These are phyloP conservation scores for Monosporascus sp. DNA, from an alignment of 2,329 filamentous ascomycete species.

Conservation along the genomic window DNA sequence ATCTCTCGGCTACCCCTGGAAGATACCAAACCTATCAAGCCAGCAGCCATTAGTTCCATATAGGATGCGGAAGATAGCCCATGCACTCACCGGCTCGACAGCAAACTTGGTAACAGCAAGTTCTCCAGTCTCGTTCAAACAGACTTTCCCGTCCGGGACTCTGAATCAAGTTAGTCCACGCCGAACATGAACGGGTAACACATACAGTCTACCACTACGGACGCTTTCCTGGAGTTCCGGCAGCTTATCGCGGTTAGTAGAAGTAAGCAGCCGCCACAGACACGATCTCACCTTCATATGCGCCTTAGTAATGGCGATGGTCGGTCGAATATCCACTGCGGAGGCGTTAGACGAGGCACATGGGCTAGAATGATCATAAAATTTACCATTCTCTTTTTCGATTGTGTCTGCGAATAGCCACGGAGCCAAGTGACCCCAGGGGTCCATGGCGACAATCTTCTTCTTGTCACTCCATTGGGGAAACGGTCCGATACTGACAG, in stretches of 20 bases:
- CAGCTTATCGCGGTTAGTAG: slow-evolving; percentile 40
- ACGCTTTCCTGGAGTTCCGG: slow-evolving; percentile 91
- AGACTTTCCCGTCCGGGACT: slow-evolving; percentile 78
- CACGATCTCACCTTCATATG: slow-evolving; percentile 66
- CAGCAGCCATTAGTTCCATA: neutral
- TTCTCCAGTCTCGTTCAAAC: slow-evolving; percentile 79
- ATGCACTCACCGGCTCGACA: slow-evolving; percentile 74
- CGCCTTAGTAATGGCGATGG: slow-evolving; percentile 85
- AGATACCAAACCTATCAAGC: slow-evolving; percentile 64
- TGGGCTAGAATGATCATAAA: slow-evolving; percentile 6
- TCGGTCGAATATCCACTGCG: slow-evolving; percentile 75
- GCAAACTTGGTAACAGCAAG: slow-evolving; percentile 94
- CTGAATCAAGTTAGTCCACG: slow-evolving; percentile 27
- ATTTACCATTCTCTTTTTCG: slow-evolving; percentile 61
- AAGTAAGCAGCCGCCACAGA: neutral
- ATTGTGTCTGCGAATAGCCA: slow-evolving; percentile 79
- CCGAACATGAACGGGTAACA: slow-evolving; percentile 4
- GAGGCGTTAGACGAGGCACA: slow-evolving; percentile 6
- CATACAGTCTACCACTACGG: slow-evolving; percentile 65
- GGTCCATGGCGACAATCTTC: slow-evolving; percentile 98
- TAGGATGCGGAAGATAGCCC: neutral
- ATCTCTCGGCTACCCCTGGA: slow-evolving; percentile 83
- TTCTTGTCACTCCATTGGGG: slow-evolving; percentile 82
- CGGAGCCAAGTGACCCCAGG: slow-evolving; percentile 79
- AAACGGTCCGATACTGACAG: slow-evolving; percentile 83